Evolutionary conservation across 192 early-diverging fungal species (phyloP).

Genomic region (Diversispora eburnea): DNA sequence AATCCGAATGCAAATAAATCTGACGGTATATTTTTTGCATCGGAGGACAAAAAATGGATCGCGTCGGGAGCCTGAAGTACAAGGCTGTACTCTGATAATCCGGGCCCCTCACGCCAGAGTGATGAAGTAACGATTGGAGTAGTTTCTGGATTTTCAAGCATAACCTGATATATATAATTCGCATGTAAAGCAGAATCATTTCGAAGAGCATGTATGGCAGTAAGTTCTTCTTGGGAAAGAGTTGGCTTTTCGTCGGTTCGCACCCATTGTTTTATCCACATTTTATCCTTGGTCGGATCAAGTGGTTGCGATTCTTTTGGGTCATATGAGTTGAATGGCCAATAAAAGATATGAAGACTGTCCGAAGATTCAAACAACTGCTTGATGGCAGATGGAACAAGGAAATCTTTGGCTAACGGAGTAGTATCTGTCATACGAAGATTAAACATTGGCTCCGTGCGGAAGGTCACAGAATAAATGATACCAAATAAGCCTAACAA

Average conservation of each 20-base stretch:
- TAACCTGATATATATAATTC: too few species aligned
- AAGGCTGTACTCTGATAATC: neutral
- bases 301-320: too few species aligned
- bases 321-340: conserved; percentile 31
- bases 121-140: conserved; percentile 26
- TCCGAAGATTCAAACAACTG: conserved; percentile 26
- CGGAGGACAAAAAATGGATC: conserved; percentile 32
- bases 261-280: conserved; percentile 38
- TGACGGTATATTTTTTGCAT: conserved; percentile 17
- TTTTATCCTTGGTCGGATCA: conserved; percentile 21
- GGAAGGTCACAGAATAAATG: conserved; percentile 37
- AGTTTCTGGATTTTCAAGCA: conserved; percentile 12
- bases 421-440: conserved; percentile 33
- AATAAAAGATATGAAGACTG: conserved; percentile 36
- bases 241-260: conserved; percentile 27
- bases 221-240: neutral
- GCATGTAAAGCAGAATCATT: conserved; percentile 14
- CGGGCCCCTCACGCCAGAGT: neutral
- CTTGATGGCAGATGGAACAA: neutral
- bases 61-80: conserved; percentile 19
- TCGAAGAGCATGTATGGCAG: neutral
- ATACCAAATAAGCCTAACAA: conserved; percentile 33
- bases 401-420: conserved; percentile 19
- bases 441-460: conserved; percentile 38
- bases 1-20: conserved; percentile 28